Evolutionary conservation across 495 filamentous ascomycete genomes (phyloP).

Genomic region (Aspergillus baeticus): DNA sequence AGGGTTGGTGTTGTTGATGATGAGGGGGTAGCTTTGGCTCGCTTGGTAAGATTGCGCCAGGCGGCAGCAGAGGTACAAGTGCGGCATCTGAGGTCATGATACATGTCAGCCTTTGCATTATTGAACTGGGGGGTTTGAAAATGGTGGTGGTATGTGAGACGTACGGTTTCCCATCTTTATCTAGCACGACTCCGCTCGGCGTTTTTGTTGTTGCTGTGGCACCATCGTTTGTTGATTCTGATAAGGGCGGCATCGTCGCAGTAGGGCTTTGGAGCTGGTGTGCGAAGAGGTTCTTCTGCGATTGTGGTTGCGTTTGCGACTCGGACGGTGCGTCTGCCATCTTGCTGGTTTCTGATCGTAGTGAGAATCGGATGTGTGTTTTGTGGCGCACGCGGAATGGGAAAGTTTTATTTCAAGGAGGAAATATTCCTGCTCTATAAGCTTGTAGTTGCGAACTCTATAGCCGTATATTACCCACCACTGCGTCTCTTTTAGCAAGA

Average conservation of each 20-base stretch:
- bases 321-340: conserved; percentile 11
- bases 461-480: neutral
- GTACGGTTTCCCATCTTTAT: conserved; percentile 95
- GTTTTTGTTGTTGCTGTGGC: conserved; percentile 36
- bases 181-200: conserved; percentile 82
- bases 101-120: neutral
- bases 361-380: neutral
- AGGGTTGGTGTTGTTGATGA: conserved; percentile 12
- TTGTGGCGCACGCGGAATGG: too few species aligned
- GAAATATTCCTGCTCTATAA: neutral
- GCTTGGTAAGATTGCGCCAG: conserved; percentile 68
- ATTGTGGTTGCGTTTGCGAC: conserved; percentile 8
- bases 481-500: too few species aligned
- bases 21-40: conserved; percentile 30
- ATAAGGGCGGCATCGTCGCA: conserved; percentile 24
- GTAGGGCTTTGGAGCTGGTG: conserved; percentile 17
- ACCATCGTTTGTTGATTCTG: conserved; percentile 24
- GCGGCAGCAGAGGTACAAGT: conserved; percentile 75
- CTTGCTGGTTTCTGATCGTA: neutral
- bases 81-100: conserved; percentile 66
- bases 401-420: too few species aligned
- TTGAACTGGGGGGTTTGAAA: too few species aligned
- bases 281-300: conserved; percentile 9
- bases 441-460: neutral
- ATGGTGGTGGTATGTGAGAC: conserved; percentile 28